phyloP scores from a whole-genome alignment of 768 basidiomycete genomes.

The Suillus subalutaceus region DNA sequence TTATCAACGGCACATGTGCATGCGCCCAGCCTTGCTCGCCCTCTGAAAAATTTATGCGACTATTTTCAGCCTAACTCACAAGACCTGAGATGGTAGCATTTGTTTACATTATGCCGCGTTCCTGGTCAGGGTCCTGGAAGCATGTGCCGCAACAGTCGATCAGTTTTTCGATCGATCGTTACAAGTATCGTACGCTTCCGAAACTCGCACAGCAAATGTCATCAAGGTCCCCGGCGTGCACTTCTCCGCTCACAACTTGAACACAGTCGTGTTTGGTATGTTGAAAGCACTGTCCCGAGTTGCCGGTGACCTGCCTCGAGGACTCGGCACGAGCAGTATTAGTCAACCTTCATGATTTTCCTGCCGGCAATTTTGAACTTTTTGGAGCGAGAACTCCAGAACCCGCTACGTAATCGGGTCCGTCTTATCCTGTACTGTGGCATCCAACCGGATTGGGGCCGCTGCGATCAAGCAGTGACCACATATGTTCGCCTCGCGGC shows the following conservation, averaged over 20 bases:
- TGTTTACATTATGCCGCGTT: neutral
- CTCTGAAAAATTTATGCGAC: neutral
- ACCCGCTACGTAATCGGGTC: conserved; percentile 4
- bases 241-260: neutral
- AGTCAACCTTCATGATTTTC: conserved; percentile 4
- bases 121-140: conserved; percentile 1
- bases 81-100: conserved; percentile 1
- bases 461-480: conserved; percentile 4
- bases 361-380: conserved; percentile 6
- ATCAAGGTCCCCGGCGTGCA: neutral
- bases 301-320: conserved; percentile 4
- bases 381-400: conserved; percentile 3
- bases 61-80: neutral
- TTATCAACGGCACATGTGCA: neutral
- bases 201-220: neutral
- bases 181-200: neutral
- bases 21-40: neutral
- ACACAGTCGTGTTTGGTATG: neutral
- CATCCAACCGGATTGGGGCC: conserved; percentile 1
- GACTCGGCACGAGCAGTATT: conserved; percentile 1
- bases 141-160: neutral
- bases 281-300: conserved; percentile 2
- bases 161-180: neutral
- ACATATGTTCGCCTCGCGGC: neutral
- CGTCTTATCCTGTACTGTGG: neutral